These are phyloP conservation scores for Oryza officinalis DNA, from an alignment of 176 grass and related monocot species.

Conservation along the genomic window DNA sequence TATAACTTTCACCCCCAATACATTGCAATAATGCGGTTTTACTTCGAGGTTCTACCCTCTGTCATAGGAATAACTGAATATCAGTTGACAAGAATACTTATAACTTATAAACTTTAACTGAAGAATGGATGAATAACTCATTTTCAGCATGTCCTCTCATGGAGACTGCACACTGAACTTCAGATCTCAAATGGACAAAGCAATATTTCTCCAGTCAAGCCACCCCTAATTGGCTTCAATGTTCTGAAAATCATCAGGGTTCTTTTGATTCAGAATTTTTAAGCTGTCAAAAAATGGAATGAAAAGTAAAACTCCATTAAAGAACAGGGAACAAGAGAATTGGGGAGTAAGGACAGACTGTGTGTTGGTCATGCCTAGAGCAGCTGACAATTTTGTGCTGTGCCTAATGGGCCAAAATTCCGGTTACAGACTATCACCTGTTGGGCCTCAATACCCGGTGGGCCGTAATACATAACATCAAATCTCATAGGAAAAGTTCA, in stretches of 20 bases:
- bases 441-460: neutral
- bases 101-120: neutral
- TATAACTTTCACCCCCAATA: neutral
- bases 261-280: neutral
- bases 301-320: neutral
- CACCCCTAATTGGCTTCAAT: neutral
- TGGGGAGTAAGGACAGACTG: neutral
- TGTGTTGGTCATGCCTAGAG: neutral
- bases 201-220: neutral
- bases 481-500: no score
- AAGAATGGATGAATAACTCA: neutral
- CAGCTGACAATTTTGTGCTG: neutral
- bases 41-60: neutral
- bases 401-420: neutral
- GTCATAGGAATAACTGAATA: neutral
- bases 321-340: neutral
- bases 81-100: neutral
- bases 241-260: neutral
- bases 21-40: neutral
- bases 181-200: neutral
- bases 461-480: neutral
- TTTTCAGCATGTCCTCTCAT: neutral
- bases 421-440: neutral
- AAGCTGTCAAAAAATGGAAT: neutral
- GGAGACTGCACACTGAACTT: neutral